phyloP scores from a whole-genome alignment of 305 asterid genomes.

The Ruellia speciosa region DNA sequence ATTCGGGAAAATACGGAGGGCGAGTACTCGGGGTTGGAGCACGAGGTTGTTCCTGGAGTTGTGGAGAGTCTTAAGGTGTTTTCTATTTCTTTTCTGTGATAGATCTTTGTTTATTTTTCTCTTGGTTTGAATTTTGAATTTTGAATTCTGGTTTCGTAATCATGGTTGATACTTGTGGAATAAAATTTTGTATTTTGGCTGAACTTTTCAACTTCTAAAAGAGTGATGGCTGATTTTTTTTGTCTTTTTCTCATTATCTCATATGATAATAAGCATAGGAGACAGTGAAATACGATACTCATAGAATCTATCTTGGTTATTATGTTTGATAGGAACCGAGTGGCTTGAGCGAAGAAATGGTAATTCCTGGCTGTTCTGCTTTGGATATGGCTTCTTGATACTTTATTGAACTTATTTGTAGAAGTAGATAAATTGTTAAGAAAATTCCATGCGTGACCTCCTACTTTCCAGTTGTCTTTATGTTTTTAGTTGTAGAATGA shows the following conservation, averaged over 20 bases:
- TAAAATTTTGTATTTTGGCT: neutral
- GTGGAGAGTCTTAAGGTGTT: conserved; percentile 92
- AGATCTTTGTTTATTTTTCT: neutral
- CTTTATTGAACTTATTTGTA: neutral
- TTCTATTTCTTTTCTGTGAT: neutral
- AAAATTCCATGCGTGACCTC: neutral
- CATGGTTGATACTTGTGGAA: neutral
- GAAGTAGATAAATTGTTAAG: neutral
- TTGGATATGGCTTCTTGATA: neutral
- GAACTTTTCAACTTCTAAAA: neutral
- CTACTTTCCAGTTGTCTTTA: neutral
- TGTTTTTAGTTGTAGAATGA: neutral
- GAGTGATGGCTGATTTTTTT: too few species aligned
- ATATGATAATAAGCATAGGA: conserved; percentile 4
- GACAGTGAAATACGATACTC: neutral
- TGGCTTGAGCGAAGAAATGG: neutral
- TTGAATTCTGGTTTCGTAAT: neutral
- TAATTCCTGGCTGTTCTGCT: neutral
- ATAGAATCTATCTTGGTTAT: neutral
- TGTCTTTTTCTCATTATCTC: conserved; percentile 5
- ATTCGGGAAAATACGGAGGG: conserved; percentile 99
- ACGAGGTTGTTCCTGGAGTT: conserved; percentile 98
- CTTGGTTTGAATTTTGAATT: conserved; percentile 8
- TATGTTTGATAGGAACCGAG: neutral
- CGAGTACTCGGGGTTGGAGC: conserved; percentile 92